Base-by-base conservation (phyloP, 805 yeast genomes). In the Clavispora asparagi region DNA sequence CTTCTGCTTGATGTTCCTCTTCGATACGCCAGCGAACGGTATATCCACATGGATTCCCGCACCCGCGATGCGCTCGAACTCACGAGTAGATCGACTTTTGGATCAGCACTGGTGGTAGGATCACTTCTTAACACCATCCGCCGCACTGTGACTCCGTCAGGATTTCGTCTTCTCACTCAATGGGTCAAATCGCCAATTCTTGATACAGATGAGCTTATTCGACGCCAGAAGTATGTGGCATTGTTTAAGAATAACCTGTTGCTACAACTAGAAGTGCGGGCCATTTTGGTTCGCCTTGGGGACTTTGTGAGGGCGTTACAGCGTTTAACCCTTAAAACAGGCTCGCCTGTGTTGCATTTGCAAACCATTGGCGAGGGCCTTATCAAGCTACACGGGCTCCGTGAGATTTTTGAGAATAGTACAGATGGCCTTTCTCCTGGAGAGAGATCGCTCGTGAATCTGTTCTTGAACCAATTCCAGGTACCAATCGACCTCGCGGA, bases 101-200 rank as follows among this genome's bases (percentile, higher is more conserved):
- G 74, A 2, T 77, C 78, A 9, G 74, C 76, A 12, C 74, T 79
- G 13, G 68, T 64, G n/a, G 74, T 73, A 7, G 96, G 96, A 0
- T 82, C 96, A 0, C 63, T 92, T 19, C 68, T 87, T 6, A 77
- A 80, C n/a, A 76, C 85, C 0, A 76, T 94, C 3, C 78, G 80
- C 47, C 68, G 85, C 43, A 92, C 98, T 0, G 79, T 78, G 3
- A 89, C 98, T 0, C 74, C 83, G 1, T 82, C 94, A 0, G 98
- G 98, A 0, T 70, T 95, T 0, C 69, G 98, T 37, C 58, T 86
- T n/a, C 65, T 94, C 11, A 77, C 83, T 7, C 82, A 83, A 43
- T 89, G 97, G 97, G 65, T 92, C 5, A 74, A 87, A 25, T 81
- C 88, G 1, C 99, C 99, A 0, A 75, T 87, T 0, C 74, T 85